Percentiles rank a stretch among this genome's conserved stretches.
phyloP scores from a whole-genome alignment of 2,329 filamentous ascomycete genomes.

The Trichophyton mentagrophytes region DNA sequence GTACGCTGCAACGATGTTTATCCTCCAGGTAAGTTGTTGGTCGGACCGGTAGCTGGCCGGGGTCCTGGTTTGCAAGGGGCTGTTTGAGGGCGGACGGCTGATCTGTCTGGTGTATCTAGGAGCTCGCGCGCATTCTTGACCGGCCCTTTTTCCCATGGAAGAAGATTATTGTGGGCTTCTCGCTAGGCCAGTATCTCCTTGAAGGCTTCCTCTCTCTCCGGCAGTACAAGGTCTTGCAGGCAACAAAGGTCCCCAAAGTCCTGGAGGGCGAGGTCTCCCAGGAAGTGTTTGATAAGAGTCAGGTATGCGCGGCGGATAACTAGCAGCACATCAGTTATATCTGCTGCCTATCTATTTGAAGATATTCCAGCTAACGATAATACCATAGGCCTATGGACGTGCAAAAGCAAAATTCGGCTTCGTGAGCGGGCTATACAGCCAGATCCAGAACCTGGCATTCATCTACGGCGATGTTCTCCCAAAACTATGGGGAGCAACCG shows the following conservation, averaged over 20 bases:
- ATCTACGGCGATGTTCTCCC: slow-evolving; percentile 86
- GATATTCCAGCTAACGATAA: not conserved
- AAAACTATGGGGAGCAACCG: slow-evolving; percentile 75
- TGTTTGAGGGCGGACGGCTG: not conserved
- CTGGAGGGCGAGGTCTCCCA: slow-evolving; percentile 78
- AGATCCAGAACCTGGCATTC: slow-evolving; percentile 77
- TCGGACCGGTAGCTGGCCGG: not conserved
- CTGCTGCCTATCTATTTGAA: not conserved
- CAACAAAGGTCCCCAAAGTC: slow-evolving; percentile 69
- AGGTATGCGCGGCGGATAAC: slow-evolving; percentile 37
- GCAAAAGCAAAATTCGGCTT: slow-evolving; percentile 88
- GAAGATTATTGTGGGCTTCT: slow-evolving; percentile 88
- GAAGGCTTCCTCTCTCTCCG: slow-evolving; percentile 81
- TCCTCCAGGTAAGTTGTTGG: slow-evolving; percentile 22
- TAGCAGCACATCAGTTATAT: not conserved
- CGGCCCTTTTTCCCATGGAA: slow-evolving; percentile 94
- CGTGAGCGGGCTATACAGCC: slow-evolving; percentile 66
- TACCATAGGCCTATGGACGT: slow-evolving; percentile 64
- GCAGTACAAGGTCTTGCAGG: slow-evolving; percentile 77
- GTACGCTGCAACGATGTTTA: slow-evolving; percentile 20
- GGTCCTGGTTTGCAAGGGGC: not conserved
- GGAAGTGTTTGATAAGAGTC: slow-evolving; percentile 86
- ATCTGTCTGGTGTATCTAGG: slow-evolving; percentile 24
- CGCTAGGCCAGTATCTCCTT: slow-evolving; percentile 76
- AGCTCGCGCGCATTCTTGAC: slow-evolving; percentile 76